Base-by-base conservation (phyloP, 1,284 basidiomycete species). In the Exobasidium cylindrosporum region DNA sequence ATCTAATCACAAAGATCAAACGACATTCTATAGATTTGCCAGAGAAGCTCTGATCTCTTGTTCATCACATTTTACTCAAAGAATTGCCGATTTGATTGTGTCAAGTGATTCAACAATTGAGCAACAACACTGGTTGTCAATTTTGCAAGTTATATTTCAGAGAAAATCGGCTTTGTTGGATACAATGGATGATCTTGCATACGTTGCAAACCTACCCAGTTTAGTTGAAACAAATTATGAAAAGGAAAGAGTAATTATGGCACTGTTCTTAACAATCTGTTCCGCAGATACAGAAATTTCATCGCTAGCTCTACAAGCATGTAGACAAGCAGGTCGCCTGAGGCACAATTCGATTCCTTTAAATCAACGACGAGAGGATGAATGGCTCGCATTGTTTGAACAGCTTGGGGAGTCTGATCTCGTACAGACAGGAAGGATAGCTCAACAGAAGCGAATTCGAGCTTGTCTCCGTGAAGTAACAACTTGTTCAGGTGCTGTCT, bases 391-490 rank as follows among this genome's bases (percentile, higher is more conserved):
- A 28, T 61, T 77, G 28, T 70, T 65, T 35, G 58, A 61, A 21
- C 62, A 73, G 7, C 54, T 76, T 23, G 66, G 56, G 17, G 71
- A 73, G 43, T 65, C 67, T 5, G 58, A 58, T 28, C 67, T 69
- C 40, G 47, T 67, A 24, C 64, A 65, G 29, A 67, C 69, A 21
- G 84, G 90, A 43, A 87, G 90, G 26, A 83, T 89, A 44, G 87
- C 86, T 5, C 87, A 90, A 76, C 90, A 92, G 81, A 92, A 89
- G 78, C 85, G 89, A 2, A 85, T 91, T 26, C 83, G 91, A 11
- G 88, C 87, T 74, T 81, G 90, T 43, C 77, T 91, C 59, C 85
- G 89, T 3, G 80, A 86, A 59, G 83, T 90, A 50, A 83, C 86
- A 0, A 83, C 84, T 21, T 86, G 88, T 7, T 85, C 85, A 28